These are phyloP conservation scores for Brassica rapa DNA, from an alignment of 345 rosid species.

Conservation along the genomic window DNA sequence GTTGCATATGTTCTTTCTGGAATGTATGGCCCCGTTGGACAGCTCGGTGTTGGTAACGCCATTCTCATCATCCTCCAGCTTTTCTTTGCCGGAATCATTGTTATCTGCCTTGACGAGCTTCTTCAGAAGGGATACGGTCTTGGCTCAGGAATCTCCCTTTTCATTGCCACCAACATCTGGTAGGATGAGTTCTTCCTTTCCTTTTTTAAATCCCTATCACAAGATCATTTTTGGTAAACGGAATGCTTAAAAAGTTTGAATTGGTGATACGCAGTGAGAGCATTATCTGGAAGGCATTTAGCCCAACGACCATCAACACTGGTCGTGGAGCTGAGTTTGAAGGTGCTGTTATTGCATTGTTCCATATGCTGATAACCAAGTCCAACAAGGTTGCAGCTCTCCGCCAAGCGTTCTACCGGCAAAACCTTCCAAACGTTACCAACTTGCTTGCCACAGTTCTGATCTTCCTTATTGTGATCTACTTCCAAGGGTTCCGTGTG, in stretches of 20 bases:
- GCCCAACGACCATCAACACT: conserved; percentile 86
- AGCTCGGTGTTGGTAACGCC: conserved; percentile 83
- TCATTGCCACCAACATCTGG: conserved; percentile 91
- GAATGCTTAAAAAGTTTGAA: neutral
- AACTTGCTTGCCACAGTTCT: conserved; percentile 80
- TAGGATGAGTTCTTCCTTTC: conserved; percentile 31
- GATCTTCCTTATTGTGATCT: conserved; percentile 76
- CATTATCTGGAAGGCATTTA: conserved; percentile 87
- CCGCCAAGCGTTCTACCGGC: conserved; percentile 85
- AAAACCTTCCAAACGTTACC: conserved; percentile 87
- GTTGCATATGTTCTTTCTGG: conserved; percentile 87
- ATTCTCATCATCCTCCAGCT: conserved; percentile 76
- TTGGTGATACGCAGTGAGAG: conserved; percentile 52
- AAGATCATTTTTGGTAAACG: neutral
- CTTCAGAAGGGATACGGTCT: conserved; percentile 84
- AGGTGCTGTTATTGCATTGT: conserved; percentile 88
- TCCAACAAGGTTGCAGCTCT: conserved; percentile 79
- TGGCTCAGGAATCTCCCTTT: conserved; percentile 84
- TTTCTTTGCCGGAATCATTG: conserved; percentile 79
- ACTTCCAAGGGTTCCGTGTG: conserved; percentile 96
- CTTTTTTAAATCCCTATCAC: neutral
- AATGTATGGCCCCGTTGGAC: conserved; percentile 77
- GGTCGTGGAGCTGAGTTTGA: conserved; percentile 93
- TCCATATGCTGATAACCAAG: conserved; percentile 77
- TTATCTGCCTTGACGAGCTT: conserved; percentile 80